Evolutionary conservation across 805 yeast species (phyloP).

Genomic region (Candida tallmaniae): DNA sequence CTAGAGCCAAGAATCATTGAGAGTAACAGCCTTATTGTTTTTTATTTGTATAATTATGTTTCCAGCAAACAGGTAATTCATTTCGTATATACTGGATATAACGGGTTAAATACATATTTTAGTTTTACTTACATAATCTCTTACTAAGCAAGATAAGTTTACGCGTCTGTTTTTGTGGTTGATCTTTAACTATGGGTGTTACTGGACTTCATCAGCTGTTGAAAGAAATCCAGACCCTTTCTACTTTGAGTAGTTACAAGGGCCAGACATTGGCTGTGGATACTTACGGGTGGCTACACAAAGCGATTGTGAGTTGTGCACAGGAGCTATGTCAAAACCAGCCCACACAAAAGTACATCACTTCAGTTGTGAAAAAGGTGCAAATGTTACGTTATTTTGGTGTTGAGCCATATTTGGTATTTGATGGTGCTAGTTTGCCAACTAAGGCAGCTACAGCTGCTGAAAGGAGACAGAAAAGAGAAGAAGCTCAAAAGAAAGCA

Average conservation of each 20-base stretch:
- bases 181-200: too few relatives aligned
- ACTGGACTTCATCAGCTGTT: slow-evolving; percentile 76
- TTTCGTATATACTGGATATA: too few relatives aligned
- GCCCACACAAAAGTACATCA: slow-evolving; percentile 70
- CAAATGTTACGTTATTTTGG: slow-evolving; percentile 62
- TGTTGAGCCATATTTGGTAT: slow-evolving; percentile 80
- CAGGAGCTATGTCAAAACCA: slow-evolving; percentile 67
- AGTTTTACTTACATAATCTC: too few relatives aligned
- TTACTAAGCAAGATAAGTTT: too few relatives aligned
- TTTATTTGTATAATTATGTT: too few relatives aligned
- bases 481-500: slow-evolving; percentile 56
- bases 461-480: slow-evolving; percentile 56
- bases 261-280: slow-evolving; percentile 89
- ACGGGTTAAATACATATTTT: too few relatives aligned
- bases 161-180: too few relatives aligned
- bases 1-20: too few relatives aligned
- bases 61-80: too few relatives aligned
- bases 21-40: too few relatives aligned
- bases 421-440: slow-evolving; percentile 87
- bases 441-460: slow-evolving; percentile 71
- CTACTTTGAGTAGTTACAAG: slow-evolving; percentile 53
- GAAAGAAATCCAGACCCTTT: slow-evolving; percentile 64
- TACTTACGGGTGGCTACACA: slow-evolving; percentile 94
- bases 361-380: slow-evolving; percentile 63
- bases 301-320: slow-evolving; percentile 79